Percentiles rank a stretch among this genome's conserved stretches.
Conservation (phyloP, 495 filamentous ascomycete species). For the Platismatia glauca region DNA sequence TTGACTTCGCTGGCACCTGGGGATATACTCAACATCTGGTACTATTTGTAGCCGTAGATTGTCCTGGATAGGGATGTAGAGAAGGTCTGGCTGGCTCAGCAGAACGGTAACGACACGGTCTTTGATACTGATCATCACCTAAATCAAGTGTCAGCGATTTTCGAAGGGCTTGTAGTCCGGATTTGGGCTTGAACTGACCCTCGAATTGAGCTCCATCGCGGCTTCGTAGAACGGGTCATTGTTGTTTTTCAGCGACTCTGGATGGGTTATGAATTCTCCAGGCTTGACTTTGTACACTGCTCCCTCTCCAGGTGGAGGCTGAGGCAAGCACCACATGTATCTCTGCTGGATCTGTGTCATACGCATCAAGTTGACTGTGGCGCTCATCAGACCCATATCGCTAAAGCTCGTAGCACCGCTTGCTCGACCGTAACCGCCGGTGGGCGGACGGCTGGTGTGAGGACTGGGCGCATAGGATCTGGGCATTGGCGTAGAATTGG, state of each 20-base stretch:
- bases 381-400: constrained; percentile 8
- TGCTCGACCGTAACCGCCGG: not conserved
- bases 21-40: constrained; percentile 44
- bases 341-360: constrained; percentile 10
- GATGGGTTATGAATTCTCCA: constrained; percentile 45
- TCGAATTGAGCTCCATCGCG: constrained; percentile 48
- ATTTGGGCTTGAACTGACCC: constrained; percentile 26
- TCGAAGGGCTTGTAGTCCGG: constrained; percentile 6
- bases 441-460: constrained; percentile 2
- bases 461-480: constrained; percentile 2
- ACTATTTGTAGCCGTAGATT: constrained; percentile 55
- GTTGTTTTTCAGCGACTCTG: constrained; percentile 42
- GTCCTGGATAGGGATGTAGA: constrained; percentile 46
- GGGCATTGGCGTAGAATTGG: constrained; percentile 1
- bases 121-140: constrained; percentile 53
- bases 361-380: constrained; percentile 3
- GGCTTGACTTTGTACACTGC: constrained; percentile 48
- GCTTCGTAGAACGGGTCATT: constrained; percentile 41
- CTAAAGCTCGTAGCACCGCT: constrained; percentile 1
- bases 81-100: constrained; percentile 34
- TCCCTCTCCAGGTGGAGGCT: constrained; percentile 41
- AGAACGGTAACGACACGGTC: constrained; percentile 49
- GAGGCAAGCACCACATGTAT: constrained; percentile 9
- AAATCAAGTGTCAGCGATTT: not conserved
- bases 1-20: constrained; percentile 52